phyloP scores from a whole-genome alignment of 768 basidiomycete species.

The Macrocybe gigantea region DNA sequence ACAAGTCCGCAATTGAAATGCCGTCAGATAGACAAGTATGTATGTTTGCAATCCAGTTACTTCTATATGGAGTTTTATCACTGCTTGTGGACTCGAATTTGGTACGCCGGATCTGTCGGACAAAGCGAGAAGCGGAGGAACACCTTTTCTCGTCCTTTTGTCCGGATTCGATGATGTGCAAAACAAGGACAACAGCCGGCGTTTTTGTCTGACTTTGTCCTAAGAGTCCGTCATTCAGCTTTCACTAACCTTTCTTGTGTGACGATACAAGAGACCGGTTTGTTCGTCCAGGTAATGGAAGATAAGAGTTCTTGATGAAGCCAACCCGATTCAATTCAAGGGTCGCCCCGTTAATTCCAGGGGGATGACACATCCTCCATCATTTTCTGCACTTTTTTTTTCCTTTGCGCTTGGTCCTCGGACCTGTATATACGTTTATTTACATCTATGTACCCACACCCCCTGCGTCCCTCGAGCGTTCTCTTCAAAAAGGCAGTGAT shows the following conservation, averaged over 20 bases:
- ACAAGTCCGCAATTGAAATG: slow-evolving; percentile 16
- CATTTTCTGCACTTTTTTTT: slow-evolving; percentile 2
- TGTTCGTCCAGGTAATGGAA: neutral
- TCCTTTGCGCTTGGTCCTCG: slow-evolving; percentile 8
- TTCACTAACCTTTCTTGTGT: too few relatives aligned
- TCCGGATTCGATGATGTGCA: neutral
- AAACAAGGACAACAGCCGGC: neutral
- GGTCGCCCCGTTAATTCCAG: slow-evolving; percentile 8
- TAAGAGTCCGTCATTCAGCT: neutral
- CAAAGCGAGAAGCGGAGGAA: neutral
- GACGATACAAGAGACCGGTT: too few relatives aligned
- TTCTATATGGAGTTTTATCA: slow-evolving; percentile 13
- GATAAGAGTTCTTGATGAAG: neutral
- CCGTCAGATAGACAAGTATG: slow-evolving; percentile 17
- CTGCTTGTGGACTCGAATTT: slow-evolving; percentile 5
- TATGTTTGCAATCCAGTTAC: slow-evolving; percentile 5
- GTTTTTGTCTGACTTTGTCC: neutral
- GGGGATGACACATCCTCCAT: slow-evolving; percentile 9
- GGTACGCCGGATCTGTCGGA: slow-evolving; percentile 18
- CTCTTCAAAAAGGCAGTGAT: slow-evolving; percentile 4
- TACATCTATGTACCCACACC: too few relatives aligned
- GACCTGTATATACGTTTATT: slow-evolving; percentile 6
- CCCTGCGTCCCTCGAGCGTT: neutral
- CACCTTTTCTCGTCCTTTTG: neutral
- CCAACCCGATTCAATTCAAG: slow-evolving; percentile 6